phyloP scores from a whole-genome alignment of 1,284 basidiomycete genomes.

The Quambalaria eucalypti region DNA sequence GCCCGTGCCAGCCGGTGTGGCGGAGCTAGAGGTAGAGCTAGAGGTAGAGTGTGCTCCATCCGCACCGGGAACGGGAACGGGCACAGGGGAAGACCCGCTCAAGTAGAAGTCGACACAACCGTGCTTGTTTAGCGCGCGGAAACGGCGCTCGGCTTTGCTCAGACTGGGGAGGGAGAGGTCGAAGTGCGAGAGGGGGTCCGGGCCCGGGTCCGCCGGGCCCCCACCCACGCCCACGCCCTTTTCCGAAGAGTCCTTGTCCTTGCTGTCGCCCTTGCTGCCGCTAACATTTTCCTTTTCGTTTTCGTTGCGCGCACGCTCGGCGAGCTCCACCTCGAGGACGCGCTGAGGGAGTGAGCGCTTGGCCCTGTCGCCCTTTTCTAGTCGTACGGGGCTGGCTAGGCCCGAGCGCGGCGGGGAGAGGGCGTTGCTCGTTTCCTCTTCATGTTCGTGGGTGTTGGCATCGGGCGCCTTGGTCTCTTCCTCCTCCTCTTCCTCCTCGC shows the following conservation, averaged over 20 bases:
- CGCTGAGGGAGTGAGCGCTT: background rate
- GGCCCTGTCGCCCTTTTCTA: background rate
- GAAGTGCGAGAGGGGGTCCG: too few relatives aligned
- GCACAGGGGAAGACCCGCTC: constrained; percentile 1
- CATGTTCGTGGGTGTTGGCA: too few relatives aligned
- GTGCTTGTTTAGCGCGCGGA: constrained; percentile 39
- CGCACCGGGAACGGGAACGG: background rate
- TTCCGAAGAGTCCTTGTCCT: background rate
- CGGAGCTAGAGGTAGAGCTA: background rate
- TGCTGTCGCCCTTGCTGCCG: background rate
- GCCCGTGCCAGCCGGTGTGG: background rate
- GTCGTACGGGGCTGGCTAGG: background rate
- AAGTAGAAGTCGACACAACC: constrained; percentile 36
- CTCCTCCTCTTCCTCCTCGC: background rate
- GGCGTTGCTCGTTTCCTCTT: too few relatives aligned
- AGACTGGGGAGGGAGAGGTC: background rate
- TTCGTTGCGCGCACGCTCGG: background rate
- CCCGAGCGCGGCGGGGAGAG: too few relatives aligned
- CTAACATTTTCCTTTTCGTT: background rate
- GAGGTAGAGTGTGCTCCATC: background rate
- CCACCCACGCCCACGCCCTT: background rate
- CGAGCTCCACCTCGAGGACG: background rate
- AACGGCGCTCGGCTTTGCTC: constrained; percentile 8
- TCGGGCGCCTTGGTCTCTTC: background rate
- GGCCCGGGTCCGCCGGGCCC: too few relatives aligned